phyloP scores from a whole-genome alignment of 2,329 filamentous ascomycete species.

The Geosmithia putterillii region DNA sequence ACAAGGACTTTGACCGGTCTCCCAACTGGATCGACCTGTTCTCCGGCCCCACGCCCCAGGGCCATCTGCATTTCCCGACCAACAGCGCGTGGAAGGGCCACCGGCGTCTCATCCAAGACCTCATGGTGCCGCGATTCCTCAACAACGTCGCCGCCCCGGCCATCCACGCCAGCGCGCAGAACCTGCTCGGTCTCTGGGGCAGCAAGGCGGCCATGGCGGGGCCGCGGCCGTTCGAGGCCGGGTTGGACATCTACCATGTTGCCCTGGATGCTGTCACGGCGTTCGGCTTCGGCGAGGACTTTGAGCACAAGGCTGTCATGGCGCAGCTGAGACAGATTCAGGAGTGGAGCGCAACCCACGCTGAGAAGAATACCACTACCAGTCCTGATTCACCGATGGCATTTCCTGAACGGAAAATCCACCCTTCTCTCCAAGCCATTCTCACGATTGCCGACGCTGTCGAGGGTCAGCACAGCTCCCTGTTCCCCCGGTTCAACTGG shows the following conservation, averaged over 20 bases:
- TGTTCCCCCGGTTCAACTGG: too few relatives aligned
- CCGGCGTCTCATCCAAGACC: conserved; percentile 20
- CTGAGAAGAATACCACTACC: too few relatives aligned
- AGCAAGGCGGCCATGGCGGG: conserved; percentile 16
- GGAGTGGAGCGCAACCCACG: too few relatives aligned
- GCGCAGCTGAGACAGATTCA: too few relatives aligned
- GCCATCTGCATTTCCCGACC: conserved; percentile 19
- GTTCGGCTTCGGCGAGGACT: conserved; percentile 16
- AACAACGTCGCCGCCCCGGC: conserved; percentile 17
- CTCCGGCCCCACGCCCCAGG: conserved; percentile 15
- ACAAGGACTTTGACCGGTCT: conserved; percentile 32
- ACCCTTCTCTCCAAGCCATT: too few relatives aligned
- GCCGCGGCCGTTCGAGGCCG: conserved; percentile 11
- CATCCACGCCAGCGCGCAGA: conserved; percentile 16
- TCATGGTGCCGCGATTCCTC: conserved; percentile 24
- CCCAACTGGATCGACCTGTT: conserved; percentile 18
- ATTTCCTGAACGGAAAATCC: too few relatives aligned
- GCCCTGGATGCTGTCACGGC: conserved; percentile 18
- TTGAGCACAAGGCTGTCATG: conserved; percentile 11
- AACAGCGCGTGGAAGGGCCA: conserved; percentile 17
- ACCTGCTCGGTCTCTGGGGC: conserved; percentile 20
- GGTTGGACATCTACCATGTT: conserved; percentile 17
- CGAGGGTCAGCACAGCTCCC: too few relatives aligned
- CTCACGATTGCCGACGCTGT: too few relatives aligned
- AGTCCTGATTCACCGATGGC: too few relatives aligned